A percentile compares a stretch with the other conserved stretches of the same genome.
phyloP scores from a whole-genome alignment of 345 rosid genomes.

The Brassica juncea region DNA sequence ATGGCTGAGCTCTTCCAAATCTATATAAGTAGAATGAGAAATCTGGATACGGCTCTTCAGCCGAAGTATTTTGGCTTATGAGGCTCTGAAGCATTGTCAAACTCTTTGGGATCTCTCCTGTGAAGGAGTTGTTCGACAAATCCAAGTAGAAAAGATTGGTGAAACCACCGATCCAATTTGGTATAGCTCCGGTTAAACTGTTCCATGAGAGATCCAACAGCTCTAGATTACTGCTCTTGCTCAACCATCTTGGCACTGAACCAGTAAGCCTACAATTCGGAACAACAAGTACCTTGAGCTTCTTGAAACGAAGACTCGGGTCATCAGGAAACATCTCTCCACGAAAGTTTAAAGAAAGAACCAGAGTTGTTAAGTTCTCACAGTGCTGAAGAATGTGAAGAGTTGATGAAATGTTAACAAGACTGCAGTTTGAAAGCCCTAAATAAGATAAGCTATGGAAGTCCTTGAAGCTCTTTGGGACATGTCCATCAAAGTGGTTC shows the following conservation, averaged over 20 bases:
- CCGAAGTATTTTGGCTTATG: conserved; percentile 35
- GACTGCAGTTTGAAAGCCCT: conserved; percentile 51
- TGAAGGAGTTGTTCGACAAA: conserved; percentile 52
- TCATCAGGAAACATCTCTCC: conserved; percentile 51
- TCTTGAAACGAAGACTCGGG: conserved; percentile 47
- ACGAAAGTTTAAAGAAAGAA: conserved; percentile 58
- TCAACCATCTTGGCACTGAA: conserved; percentile 61
- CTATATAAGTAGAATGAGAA: no score
- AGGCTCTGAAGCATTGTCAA: conserved; percentile 52
- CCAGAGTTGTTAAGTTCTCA: conserved; percentile 50
- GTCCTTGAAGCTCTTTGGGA: conserved; percentile 56
- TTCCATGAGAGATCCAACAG: conserved; percentile 79
- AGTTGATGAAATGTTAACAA: conserved; percentile 50
- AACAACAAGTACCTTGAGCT: conserved; percentile 49
- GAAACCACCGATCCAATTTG: conserved; percentile 48
- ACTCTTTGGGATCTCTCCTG: conserved; percentile 54
- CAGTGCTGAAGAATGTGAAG: conserved; percentile 59
- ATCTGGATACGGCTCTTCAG: conserved; percentile 42
- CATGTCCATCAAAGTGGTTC: conserved; percentile 46
- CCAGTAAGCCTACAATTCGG: conserved; percentile 52
- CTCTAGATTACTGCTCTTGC: conserved; percentile 45
- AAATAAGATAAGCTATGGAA: conserved; percentile 52
- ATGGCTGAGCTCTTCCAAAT: conserved; percentile 35
- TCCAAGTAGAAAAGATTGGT: conserved; percentile 53
- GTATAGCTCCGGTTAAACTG: conserved; percentile 47